Base-by-base conservation (phyloP, 352 stramenopile genomes). In the Plasmopara viticola region DNA sequence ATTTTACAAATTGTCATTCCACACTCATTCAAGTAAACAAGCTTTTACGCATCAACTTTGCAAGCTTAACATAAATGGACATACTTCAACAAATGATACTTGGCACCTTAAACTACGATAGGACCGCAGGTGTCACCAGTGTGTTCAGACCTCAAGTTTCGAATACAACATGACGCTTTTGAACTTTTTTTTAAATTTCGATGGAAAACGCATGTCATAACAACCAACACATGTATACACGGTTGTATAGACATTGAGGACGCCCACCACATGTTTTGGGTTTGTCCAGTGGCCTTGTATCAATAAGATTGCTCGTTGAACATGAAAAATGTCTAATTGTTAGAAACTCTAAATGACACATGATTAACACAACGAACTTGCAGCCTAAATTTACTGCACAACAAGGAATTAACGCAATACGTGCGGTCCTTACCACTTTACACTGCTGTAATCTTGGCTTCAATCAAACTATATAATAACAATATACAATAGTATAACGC, bases 181-280 rank as follows among this genome's bases (percentile, higher is more conserved):
- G 30, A 9, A 34, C 9, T 34, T 34, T n/a, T 9, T 5, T 9
- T 34, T 9, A 34, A 9, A 9, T 34, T 34, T 34, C 30, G 30
- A 34, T 34, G 35, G 35, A 41, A 12, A 41, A 41, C 35, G 6
- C 6, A 41, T 6, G 35, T 41, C 9, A 17, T 17, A 17, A 15
- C 6, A n/a, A 17, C 6, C 14, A 41, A 14, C 6, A 41, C 35
- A 41, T 53, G 52, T 34, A 37, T 59, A 13, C n/a, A n/a, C n/a
- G n/a, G n/a, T n/a, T n/a, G n/a, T n/a, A n/a, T 1, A 17, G 13
- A 18, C 15, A 12, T 46, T 0, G 52, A 53, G 37, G 42, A 51
- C 42, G 52, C 52, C n/a, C 4, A 28, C 9, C 44, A 53, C 18
- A 15, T 50, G 7, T 59, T 59, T 59, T 49, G 52, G 52, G 4